Base-by-base conservation (phyloP, 2,329 filamentous ascomycete genomes). In the Alternaria conjuncta region DNA sequence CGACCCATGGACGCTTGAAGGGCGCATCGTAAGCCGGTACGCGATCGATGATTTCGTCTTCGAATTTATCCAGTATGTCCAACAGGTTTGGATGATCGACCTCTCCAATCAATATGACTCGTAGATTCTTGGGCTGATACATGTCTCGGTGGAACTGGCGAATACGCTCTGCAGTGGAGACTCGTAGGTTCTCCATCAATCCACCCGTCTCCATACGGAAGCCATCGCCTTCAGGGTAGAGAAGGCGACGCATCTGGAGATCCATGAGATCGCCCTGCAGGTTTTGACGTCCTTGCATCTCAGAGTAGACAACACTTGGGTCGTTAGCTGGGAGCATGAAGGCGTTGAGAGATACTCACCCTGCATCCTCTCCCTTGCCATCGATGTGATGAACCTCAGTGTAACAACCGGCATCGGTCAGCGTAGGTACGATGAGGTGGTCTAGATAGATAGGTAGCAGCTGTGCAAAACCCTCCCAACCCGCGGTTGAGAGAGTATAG, bases 131-230 rank as follows among this genome's bases (percentile, higher is more conserved):
- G 4, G 96, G 96, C 78, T 98, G 95, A 76, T 99, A 99, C 95
- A 99, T 98, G 68, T 94, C 92, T 66, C 90, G 90, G 79, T 99
- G 96, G 74, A 98, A 99, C 62, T 90, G 89, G n/a, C 96, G 90
- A 69, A 99, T 99, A 43, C 94, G 90, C 56, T 97, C 92, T 2
- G 94, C 89, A 0, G 93, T 96, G 50, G 99, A 83, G 4, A 94
- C 89, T 45, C 96, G 90, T 54, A 99, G 85, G 32, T 94, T 91
- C 72, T 97, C 93, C 84, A 96, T 96, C 90, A 97, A 93, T 13
- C 96, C 96, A 12, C 96, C 96, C n/a, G 96, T 99, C 81, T 99
- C 96, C 72, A 97, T 98, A 62, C 95, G 90, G 77, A 97, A 99
- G 3, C 96, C 96, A 59, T 96, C 89, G 50, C 92, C 91, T 78